Base-by-base conservation (phyloP, 2,329 filamentous ascomycete species). In the Hypoxylon sp. region DNA sequence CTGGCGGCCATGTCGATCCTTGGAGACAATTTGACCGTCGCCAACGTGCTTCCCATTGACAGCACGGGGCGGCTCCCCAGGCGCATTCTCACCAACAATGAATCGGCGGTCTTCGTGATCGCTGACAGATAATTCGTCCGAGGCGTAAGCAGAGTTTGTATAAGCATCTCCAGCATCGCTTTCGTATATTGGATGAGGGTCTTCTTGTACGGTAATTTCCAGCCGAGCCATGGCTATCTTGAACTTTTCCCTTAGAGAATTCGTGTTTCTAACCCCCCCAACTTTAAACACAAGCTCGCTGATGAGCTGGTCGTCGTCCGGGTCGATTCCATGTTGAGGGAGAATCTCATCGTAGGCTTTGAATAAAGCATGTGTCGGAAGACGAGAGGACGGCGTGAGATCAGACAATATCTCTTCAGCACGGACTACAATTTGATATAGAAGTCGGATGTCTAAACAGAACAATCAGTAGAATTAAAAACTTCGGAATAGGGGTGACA, bases 201-300 rank as follows among this genome's bases (percentile, higher is more conserved):
- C 83, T 61, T 90, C 86, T 66, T 92, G 89, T 57, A 96, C 82
- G 43, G 88, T 84, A 68, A 95, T 93, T 21, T 90, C 89, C 84
- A 93, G 88, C 52, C 87, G 84, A 14, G 80, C 82, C 69, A 96
- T 82, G 63, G 93, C 83, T 61, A 85, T 82, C 76, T 89, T 86
- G 73, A 96, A 94, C 71, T 90, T 91, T 62, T 90, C 87, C 68
- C 88, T 84, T 27, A 96, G 82, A 3, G 84, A 84, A 32, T 80
- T 80, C 48, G 85, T 78, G 48, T 86, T 85, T 61, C 84, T 83
- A 73, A 88, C 85, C 65, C 88, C 89, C 55, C 92, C 91, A 75
- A 97, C 88, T 73, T 90, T 90, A 76, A 96, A 92, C 60, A 97
- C 80, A 73, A 96, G 89, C 68, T 90, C 88, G 69, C 93, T 89